Conservation (phyloP, 805 yeast species). For the Wickerhamiella shivajii region DNA sequence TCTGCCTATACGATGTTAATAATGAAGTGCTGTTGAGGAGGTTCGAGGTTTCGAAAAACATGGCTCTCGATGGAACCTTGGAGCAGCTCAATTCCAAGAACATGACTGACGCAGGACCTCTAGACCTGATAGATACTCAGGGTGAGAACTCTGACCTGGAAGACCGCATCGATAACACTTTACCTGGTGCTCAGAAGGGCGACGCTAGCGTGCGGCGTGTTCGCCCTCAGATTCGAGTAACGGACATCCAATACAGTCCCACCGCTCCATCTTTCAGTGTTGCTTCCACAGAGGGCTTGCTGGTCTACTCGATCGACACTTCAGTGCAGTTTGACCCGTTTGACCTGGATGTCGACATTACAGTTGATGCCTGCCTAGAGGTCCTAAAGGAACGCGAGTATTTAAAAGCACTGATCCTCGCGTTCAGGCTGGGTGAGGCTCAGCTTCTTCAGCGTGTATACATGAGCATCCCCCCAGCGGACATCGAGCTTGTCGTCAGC, state of each 20-base stretch:
- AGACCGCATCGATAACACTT: slow-evolving; percentile 54
- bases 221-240: slow-evolving; percentile 73
- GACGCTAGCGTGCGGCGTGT: slow-evolving; percentile 64
- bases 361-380: slow-evolving; percentile 60
- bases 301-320: slow-evolving; percentile 65
- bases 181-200: slow-evolving; percentile 81
- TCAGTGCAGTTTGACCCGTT: slow-evolving; percentile 73
- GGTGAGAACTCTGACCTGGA: slow-evolving; percentile 81
- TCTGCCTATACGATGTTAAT: slow-evolving; percentile 79
- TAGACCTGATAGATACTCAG: slow-evolving; percentile 65
- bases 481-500: slow-evolving; percentile 50
- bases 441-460: slow-evolving; percentile 58
- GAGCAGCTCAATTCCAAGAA: slow-evolving; percentile 62
- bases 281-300: slow-evolving; percentile 86
- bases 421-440: slow-evolving; percentile 78
- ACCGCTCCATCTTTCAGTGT: slow-evolving; percentile 84
- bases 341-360: slow-evolving; percentile 83
- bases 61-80: slow-evolving; percentile 81
- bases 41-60: slow-evolving; percentile 74
- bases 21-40: slow-evolving; percentile 75
- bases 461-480: slow-evolving; percentile 52
- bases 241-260: slow-evolving; percentile 71
- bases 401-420: slow-evolving; percentile 73
- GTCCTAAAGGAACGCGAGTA: slow-evolving; percentile 47
- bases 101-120: slow-evolving; percentile 78